A percentile compares a stretch with the other conserved stretches of the same genome.
These are phyloP conservation scores for Pseudonitzschia delicatissima DNA, from an alignment of 108 stramenopile genomes.

Conservation along the genomic window DNA sequence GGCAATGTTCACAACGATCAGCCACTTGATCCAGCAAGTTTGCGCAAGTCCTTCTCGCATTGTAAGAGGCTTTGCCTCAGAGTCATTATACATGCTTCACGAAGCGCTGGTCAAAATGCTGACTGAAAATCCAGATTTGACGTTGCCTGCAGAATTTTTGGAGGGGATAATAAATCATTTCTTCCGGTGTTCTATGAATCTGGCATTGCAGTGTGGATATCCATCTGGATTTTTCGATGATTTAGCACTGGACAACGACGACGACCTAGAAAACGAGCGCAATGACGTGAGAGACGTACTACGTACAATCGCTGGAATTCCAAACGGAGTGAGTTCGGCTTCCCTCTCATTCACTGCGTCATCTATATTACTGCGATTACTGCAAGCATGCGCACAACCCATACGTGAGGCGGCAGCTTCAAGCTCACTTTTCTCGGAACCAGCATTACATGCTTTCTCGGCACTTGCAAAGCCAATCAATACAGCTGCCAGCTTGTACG, in stretches of 20 bases:
- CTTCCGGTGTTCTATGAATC: constrained; percentile 42
- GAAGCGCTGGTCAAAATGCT: constrained; percentile 28
- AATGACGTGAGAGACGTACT: constrained; percentile 80
- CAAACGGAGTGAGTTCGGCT: background rate
- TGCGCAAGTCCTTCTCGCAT: constrained; percentile 42
- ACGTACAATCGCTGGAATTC: constrained; percentile 45
- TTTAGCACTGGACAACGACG: constrained; percentile 54
- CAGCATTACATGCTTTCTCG: constrained; percentile 67
- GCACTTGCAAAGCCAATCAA: constrained; percentile 73
- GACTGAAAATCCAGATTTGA: background rate
- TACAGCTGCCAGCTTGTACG: constrained; percentile 26
- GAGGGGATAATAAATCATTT: constrained; percentile 40
- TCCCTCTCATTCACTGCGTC: background rate
- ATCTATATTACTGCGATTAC: constrained; percentile 16
- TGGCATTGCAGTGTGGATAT: constrained; percentile 64
- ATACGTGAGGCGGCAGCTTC: constrained; percentile 18
- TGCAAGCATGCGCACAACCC: constrained; percentile 22
- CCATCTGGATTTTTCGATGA: constrained; percentile 66
- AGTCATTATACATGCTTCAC: constrained; percentile 65
- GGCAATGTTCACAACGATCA: constrained; percentile 41
- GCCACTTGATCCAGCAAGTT: constrained; percentile 40
- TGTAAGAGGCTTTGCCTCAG: constrained; percentile 63
- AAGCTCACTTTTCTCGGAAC: constrained; percentile 46
- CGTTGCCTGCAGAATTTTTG: constrained; percentile 8
- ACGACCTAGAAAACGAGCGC: constrained; percentile 80